Base-by-base conservation (phyloP, 331 rosid species). In the Pyrus hybrid region DNA sequence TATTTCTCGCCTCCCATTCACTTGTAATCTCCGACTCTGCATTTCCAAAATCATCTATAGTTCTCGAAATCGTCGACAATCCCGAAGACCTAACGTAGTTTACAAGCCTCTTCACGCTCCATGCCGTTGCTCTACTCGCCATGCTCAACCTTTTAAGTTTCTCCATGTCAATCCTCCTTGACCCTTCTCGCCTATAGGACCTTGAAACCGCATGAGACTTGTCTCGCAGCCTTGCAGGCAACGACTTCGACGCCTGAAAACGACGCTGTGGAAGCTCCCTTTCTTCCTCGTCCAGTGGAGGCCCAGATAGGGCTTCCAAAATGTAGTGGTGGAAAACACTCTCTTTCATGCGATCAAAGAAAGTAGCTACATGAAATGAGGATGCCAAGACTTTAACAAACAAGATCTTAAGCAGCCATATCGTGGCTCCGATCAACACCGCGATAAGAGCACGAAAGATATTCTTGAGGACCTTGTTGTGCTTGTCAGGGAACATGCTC, bases 261-360 rank as follows among this genome's bases (percentile, higher is more conserved):
- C 21, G 37, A 45, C 67, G 72, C 17, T 11, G 12, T 16, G 63
- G 6, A 45, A 76, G 69, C 28, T 83, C 87, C 66, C 78, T 77
- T 33, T 85, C 85, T 1, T 47, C 81, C 77, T 83, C 83, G 3
- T 86, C 87, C 6, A 83, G 26, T 3, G 87, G 87, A 12, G 85
- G 81, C 16, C 89, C 89, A 3, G 89, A 86, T 5, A 86, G 83
- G n/a, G 83, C 71, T 7, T 86, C 89, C 76, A 86, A 64, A 14
- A 86, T 82, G 68, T 83, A 86, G 56, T 83, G 87, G 70, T 77
- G 64, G 70, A 86, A 86, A 11, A 86, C 89, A 20, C 87, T 86
- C 49, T 83, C 85, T 66, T 86, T 77, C 89, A 86, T 86, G 41
- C 89, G 81, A n/a, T 86, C 87, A 53, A 86, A 86, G 78, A 83